A percentile compares a stretch with the other conserved stretches of the same genome.
Evolutionary conservation across 2,329 filamentous ascomycete genomes (phyloP).

Genomic region (Fusarium tricinctum): DNA sequence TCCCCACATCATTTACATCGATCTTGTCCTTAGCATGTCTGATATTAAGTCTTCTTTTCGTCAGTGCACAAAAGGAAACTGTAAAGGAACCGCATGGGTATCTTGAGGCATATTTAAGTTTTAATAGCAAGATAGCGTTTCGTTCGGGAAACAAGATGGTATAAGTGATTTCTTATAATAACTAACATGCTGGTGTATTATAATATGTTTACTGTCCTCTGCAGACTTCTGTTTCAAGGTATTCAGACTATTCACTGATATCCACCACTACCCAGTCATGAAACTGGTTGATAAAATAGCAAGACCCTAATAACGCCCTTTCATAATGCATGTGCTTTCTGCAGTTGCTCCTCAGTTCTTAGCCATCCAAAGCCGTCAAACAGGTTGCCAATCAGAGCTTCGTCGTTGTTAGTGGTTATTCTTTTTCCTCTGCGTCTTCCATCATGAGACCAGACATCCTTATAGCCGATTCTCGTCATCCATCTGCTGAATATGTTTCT

Average conservation of each 20-base stretch:
- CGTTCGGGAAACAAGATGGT: not conserved
- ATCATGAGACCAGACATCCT: constrained; percentile 2
- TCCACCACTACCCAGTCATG: constrained; percentile 8
- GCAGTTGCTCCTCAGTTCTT: constrained; percentile 28
- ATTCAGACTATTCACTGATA: constrained; percentile 7
- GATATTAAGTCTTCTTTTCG: not conserved
- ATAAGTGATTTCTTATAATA: constrained; percentile 3
- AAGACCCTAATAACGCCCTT: constrained; percentile 45
- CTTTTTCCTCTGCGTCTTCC: not conserved
- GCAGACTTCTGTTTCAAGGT: constrained; percentile 13
- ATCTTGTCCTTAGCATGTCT: not conserved
- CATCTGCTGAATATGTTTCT: constrained; percentile 73
- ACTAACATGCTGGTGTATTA: constrained; percentile 1
- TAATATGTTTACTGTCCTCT: constrained; percentile 1
- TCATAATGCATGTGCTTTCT: constrained; percentile 45
- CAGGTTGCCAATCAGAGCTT: constrained; percentile 15
- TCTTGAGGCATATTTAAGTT: too few relatives aligned
- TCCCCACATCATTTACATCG: not conserved
- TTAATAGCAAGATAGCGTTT: not conserved
- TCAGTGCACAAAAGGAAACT: too few relatives aligned
- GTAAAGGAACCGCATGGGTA: too few relatives aligned
- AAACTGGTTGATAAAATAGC: constrained; percentile 21
- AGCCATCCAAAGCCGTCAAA: constrained; percentile 28
- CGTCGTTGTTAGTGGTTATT: not conserved
- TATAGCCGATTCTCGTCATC: constrained; percentile 57